Conservation (phyloP, 2,329 filamentous ascomycete species). For the Arthrobotrys iridis region DNA sequence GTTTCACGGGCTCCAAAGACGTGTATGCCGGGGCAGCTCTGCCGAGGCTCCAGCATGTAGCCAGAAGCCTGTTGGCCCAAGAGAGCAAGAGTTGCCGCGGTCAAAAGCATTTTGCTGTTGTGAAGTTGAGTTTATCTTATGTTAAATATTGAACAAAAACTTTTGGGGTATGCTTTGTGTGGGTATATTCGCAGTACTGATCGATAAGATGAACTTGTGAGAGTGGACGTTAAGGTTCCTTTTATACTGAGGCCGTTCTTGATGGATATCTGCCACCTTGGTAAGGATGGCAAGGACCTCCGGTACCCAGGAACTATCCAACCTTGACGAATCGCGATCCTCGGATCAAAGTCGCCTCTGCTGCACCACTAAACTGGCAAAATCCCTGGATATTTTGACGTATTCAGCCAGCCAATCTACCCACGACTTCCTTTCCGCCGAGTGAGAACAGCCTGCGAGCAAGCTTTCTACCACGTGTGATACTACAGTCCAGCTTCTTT, state of each 20-base stretch:
- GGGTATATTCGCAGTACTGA: neutral
- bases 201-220: neutral
- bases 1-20: constrained; percentile 68
- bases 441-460: constrained; percentile 17
- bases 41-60: constrained; percentile 29
- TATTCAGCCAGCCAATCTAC: constrained; percentile 38
- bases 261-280: neutral
- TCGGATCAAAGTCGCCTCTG: constrained; percentile 29
- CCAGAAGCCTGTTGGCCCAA: constrained; percentile 49
- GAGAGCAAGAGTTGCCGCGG: constrained; percentile 46
- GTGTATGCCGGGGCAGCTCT: constrained; percentile 64
- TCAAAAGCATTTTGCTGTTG: constrained; percentile 45
- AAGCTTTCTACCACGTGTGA: constrained; percentile 44
- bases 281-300: neutral
- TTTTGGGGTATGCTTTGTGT: neutral
- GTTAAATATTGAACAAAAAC: neutral
- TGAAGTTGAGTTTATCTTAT: neutral
- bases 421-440: constrained; percentile 51
- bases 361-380: constrained; percentile 34
- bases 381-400: constrained; percentile 43
- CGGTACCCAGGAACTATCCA: constrained; percentile 7
- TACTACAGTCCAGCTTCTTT: neutral
- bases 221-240: neutral
- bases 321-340: constrained; percentile 27
- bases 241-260: constrained; percentile 5